These are phyloP conservation scores for Backusella mclennaniae DNA, from an alignment of 192 early-diverging fungal species.

Conservation along the genomic window DNA sequence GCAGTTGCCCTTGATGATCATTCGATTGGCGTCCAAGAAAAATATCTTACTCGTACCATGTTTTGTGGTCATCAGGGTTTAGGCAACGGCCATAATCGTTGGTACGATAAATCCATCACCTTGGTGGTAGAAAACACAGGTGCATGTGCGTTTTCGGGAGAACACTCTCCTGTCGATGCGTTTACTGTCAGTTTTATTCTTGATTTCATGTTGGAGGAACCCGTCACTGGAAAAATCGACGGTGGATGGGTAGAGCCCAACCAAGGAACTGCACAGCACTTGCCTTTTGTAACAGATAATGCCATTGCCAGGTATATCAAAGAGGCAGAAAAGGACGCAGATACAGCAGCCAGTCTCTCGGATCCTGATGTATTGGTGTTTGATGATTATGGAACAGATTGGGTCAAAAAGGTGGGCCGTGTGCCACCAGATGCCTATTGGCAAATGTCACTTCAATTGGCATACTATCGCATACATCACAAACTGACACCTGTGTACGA, in stretches of 20 bases:
- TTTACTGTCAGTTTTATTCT: conserved; percentile 27
- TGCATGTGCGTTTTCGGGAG: conserved; percentile 57
- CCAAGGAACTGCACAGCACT: background rate
- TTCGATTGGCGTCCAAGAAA: conserved; percentile 31
- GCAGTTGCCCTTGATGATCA: conserved; percentile 76
- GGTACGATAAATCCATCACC: conserved; percentile 85
- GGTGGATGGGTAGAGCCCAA: background rate
- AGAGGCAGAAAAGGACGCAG: conserved; percentile 54
- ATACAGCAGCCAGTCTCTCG: conserved; percentile 53
- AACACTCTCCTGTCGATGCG: conserved; percentile 38
- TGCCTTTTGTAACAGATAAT: background rate
- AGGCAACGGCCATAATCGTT: conserved; percentile 76
- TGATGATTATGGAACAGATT: conserved; percentile 67
- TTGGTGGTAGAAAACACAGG: conserved; percentile 76
- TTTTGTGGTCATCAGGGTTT: conserved; percentile 56
- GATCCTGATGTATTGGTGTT: conserved; percentile 64
- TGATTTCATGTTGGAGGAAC: conserved; percentile 21
- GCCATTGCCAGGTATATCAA: background rate
- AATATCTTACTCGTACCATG: conserved; percentile 39
- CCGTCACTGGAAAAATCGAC: background rate
- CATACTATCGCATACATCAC: conserved; percentile 73
- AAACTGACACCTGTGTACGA: conserved; percentile 76
- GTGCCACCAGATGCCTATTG: conserved; percentile 78
- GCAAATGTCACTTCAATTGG: conserved; percentile 86
- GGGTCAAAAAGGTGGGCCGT: conserved; percentile 72